Conservation (phyloP, 1,284 basidiomycete species). For the Apiotrichum sp. region DNA sequence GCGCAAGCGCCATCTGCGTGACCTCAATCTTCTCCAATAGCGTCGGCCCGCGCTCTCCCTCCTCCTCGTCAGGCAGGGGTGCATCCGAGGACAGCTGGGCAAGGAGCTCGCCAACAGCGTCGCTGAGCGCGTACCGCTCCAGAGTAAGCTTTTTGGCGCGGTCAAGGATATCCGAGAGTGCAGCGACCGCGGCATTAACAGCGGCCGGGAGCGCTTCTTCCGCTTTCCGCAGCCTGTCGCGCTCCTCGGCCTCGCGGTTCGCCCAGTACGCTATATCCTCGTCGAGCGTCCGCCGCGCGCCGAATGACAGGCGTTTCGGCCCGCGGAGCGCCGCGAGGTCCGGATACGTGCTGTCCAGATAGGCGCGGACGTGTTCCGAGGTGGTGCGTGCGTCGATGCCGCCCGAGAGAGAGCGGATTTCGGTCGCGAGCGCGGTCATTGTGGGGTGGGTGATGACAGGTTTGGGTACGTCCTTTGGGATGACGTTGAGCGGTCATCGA, state of each 20-base stretch:
- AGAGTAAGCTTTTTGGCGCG: constrained; percentile 66
- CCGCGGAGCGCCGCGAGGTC: constrained; percentile 23
- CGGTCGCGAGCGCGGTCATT: background rate
- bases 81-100: constrained; percentile 22
- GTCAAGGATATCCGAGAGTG: constrained; percentile 46
- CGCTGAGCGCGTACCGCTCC: constrained; percentile 57
- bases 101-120: constrained; percentile 34
- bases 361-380: constrained; percentile 18
- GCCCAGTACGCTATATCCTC: constrained; percentile 39
- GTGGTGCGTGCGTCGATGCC: constrained; percentile 9
- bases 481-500: background rate
- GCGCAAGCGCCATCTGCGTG: constrained; percentile 64
- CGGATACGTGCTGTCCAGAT: constrained; percentile 31
- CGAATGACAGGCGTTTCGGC: background rate
- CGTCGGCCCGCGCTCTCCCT: constrained; percentile 12
- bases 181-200: constrained; percentile 24
- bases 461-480: background rate
- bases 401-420: constrained; percentile 10
- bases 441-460: background rate
- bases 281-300: constrained; percentile 18
- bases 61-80: constrained; percentile 1
- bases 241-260: constrained; percentile 17
- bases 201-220: constrained; percentile 27
- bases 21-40: constrained; percentile 60
- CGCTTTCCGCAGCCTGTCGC: constrained; percentile 23